A percentile compares a stretch with the other conserved stretches of the same genome.
phyloP scores from a whole-genome alignment of 495 filamentous ascomycete genomes.

The Amniculicola lignicola region DNA sequence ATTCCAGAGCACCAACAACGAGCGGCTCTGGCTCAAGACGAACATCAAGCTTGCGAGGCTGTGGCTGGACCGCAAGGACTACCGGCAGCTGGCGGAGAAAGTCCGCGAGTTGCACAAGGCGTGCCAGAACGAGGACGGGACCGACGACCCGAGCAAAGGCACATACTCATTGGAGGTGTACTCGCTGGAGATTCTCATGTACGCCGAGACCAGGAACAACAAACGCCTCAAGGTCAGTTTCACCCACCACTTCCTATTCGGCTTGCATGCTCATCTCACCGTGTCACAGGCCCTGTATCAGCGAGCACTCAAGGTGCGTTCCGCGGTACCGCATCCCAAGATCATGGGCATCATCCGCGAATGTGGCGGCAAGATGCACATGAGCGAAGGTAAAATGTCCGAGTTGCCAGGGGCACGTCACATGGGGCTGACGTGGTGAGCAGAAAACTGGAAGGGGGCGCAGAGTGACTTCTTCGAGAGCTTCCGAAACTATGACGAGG shows the following conservation, averaged over 20 bases:
- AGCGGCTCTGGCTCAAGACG: constrained; percentile 95
- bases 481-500: constrained; percentile 98
- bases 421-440: constrained; percentile 5
- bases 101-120: constrained; percentile 83
- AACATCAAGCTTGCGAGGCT: constrained; percentile 94
- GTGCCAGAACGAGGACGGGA: constrained; percentile 84
- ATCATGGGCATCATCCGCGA: constrained; percentile 99
- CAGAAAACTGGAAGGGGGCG: constrained; percentile 95
- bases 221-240: constrained; percentile 77
- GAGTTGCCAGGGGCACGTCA: neutral
- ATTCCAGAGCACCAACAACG: constrained; percentile 97
- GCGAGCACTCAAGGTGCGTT: constrained; percentile 81
- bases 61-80: constrained; percentile 88
- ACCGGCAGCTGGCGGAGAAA: constrained; percentile 74
- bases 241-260: neutral
- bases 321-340: constrained; percentile 94
- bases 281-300: constrained; percentile 68
- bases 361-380: constrained; percentile 99
- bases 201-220: constrained; percentile 93
- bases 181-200: constrained; percentile 98
- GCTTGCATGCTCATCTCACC: constrained; percentile 28
- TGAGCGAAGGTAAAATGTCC: constrained; percentile 74
- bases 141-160: constrained; percentile 91
- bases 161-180: constrained; percentile 96
- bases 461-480: constrained; percentile 98